A percentile compares a stretch with the other conserved stretches of the same genome.
Conservation (phyloP, 2,329 filamentous ascomycete genomes). For the Chaetomium olivaceum region DNA sequence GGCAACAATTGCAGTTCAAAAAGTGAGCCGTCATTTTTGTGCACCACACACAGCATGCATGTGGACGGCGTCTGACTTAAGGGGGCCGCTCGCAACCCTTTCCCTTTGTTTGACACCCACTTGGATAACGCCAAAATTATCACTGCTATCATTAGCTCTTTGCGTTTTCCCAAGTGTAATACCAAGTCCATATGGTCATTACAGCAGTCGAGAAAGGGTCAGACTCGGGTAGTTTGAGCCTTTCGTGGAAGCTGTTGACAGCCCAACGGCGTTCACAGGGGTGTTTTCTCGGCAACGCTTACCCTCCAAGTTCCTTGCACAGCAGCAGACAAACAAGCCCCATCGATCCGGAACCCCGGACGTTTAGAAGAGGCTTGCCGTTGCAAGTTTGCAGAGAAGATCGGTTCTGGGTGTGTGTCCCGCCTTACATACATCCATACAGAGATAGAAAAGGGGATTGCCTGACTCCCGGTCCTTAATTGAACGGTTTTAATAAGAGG, state of each 20-base stretch:
- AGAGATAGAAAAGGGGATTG: neutral
- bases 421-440: neutral
- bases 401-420: neutral
- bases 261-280: neutral
- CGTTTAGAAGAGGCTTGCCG: neutral
- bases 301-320: neutral
- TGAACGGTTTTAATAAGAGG: neutral
- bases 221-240: neutral
- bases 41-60: neutral
- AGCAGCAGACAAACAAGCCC: neutral
- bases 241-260: neutral
- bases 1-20: neutral
- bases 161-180: neutral
- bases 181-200: neutral
- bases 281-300: neutral
- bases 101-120: neutral
- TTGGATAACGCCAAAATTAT: too few species aligned
- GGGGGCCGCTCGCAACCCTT: neutral
- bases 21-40: neutral
- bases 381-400: neutral
- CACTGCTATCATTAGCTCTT: neutral
- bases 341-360: neutral
- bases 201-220: neutral
- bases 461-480: slow-evolving; percentile 1
- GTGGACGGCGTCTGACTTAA: neutral